These are phyloP conservation scores for Verticillium tricorpus DNA, from an alignment of 2,329 filamentous ascomycete species.

Conservation along the genomic window DNA sequence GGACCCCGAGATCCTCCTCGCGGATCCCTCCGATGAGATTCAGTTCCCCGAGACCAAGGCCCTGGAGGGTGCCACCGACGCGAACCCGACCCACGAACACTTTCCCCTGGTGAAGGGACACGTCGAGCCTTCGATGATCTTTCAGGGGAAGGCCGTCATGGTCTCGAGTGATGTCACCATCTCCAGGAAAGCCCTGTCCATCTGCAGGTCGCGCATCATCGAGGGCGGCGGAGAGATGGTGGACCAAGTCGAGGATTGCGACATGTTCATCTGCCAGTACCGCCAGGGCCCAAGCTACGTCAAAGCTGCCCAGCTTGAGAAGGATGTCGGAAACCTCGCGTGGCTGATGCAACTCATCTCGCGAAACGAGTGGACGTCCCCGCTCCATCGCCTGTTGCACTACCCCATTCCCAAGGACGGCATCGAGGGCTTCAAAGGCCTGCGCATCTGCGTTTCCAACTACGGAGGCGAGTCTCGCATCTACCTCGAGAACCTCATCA, in stretches of 20 bases:
- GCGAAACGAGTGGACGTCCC: slow-evolving; percentile 83
- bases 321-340: slow-evolving; percentile 84
- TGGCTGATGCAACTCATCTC: slow-evolving; percentile 95
- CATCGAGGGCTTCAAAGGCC: slow-evolving; percentile 71
- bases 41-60: slow-evolving; percentile 53
- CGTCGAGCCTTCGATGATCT: slow-evolving; percentile 62
- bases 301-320: slow-evolving; percentile 68
- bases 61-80: slow-evolving; percentile 62
- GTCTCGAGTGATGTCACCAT: slow-evolving; percentile 72
- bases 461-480: slow-evolving; percentile 91
- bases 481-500: slow-evolving; percentile 89
- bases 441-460: slow-evolving; percentile 87
- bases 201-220: slow-evolving; percentile 66
- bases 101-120: slow-evolving; percentile 29
- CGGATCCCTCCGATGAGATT: slow-evolving; percentile 48
- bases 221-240: slow-evolving; percentile 69
- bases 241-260: slow-evolving; percentile 60
- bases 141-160: slow-evolving; percentile 72
- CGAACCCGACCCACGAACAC: slow-evolving; percentile 34
- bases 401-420: slow-evolving; percentile 78
- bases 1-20: slow-evolving; percentile 74
- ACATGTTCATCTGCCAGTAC: slow-evolving; percentile 84
- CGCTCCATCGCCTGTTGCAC: slow-evolving; percentile 76
- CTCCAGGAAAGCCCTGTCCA: slow-evolving; percentile 58
- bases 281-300: slow-evolving; percentile 78